phyloP scores from a whole-genome alignment of 345 rosid species.

The Noccaea bulbosa region DNA sequence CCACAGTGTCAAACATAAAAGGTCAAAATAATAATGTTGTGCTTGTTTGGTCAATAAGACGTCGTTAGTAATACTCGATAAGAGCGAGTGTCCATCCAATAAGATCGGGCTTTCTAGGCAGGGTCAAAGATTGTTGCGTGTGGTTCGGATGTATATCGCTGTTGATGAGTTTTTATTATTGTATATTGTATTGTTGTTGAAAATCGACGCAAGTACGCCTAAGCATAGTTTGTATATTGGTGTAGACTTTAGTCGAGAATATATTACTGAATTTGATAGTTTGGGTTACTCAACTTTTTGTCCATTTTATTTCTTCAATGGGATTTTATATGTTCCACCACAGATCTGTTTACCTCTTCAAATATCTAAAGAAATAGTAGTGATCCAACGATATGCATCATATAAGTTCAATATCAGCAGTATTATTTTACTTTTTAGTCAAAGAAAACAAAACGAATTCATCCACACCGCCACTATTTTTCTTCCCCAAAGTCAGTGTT shows the following conservation, averaged over 20 bases:
- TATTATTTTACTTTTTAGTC: not conserved
- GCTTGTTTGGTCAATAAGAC: constrained; percentile 28
- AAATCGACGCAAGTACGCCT: not conserved
- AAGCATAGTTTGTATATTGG: not conserved
- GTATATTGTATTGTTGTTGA: not conserved
- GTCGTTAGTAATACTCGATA: constrained; percentile 10
- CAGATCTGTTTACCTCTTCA: too few species aligned
- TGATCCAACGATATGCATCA: not conserved
- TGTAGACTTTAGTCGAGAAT: not conserved
- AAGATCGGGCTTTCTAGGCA: not conserved
- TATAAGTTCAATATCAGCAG: not conserved
- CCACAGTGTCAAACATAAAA: not conserved
- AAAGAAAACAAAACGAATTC: constrained; percentile 29
- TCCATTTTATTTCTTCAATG: not conserved
- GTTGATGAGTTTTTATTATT: not conserved
- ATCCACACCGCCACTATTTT: constrained; percentile 39
- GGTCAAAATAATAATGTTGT: constrained; percentile 20
- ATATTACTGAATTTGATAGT: not conserved
- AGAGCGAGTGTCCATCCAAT: not conserved
- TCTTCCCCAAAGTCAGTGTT: constrained; percentile 6
- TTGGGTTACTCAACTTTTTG: not conserved
- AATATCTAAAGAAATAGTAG: too few species aligned
- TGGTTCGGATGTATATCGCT: not conserved
- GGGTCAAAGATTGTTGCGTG: constrained; percentile 8
- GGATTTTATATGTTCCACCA: not conserved